These are phyloP conservation scores for Pichia sp. DNA, from an alignment of 1,139 yeast genomes.

Conservation along the genomic window DNA sequence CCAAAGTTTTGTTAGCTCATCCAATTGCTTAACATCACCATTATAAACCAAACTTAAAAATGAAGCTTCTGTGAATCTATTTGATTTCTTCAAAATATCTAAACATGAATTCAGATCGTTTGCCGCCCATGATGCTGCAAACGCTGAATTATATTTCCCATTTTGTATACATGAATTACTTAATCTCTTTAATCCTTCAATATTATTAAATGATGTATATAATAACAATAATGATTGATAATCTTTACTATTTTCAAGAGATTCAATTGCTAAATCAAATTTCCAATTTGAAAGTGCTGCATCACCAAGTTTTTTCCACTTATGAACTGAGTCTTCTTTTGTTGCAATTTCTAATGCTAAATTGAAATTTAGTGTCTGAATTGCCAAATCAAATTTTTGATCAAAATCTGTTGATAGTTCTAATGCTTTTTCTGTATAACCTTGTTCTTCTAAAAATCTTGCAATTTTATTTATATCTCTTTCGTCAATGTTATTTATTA, in stretches of 20 bases:
- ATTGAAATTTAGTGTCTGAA: constrained; percentile 58
- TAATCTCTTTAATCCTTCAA: constrained; percentile 48
- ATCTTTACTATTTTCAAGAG: constrained; percentile 78
- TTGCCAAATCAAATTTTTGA: constrained; percentile 78
- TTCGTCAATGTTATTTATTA: constrained; percentile 60
- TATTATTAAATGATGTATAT: constrained; percentile 75
- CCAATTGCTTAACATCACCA: constrained; percentile 37
- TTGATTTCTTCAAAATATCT: constrained; percentile 60
- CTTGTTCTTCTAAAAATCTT: constrained; percentile 90
- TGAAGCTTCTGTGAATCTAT: constrained; percentile 79
- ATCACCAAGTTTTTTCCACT: constrained; percentile 93
- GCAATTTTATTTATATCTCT: constrained; percentile 76
- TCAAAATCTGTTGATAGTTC: constrained; percentile 78
- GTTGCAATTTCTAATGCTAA: constrained; percentile 70
- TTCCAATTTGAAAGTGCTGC: constrained; percentile 74
- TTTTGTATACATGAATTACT: constrained; percentile 59
- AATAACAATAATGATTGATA: constrained; percentile 74
- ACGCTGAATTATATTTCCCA: constrained; percentile 87
- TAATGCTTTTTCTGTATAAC: constrained; percentile 74
- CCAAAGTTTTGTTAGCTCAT: constrained; percentile 57
- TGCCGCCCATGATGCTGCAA: constrained; percentile 83
- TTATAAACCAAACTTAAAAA: constrained; percentile 74
- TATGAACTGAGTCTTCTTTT: constrained; percentile 50
- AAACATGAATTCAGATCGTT: constrained; percentile 65
- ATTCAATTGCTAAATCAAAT: constrained; percentile 70